Evolutionary conservation across 305 asterid genomes (phyloP).

Genomic region (Fraxinus sp.): DNA sequence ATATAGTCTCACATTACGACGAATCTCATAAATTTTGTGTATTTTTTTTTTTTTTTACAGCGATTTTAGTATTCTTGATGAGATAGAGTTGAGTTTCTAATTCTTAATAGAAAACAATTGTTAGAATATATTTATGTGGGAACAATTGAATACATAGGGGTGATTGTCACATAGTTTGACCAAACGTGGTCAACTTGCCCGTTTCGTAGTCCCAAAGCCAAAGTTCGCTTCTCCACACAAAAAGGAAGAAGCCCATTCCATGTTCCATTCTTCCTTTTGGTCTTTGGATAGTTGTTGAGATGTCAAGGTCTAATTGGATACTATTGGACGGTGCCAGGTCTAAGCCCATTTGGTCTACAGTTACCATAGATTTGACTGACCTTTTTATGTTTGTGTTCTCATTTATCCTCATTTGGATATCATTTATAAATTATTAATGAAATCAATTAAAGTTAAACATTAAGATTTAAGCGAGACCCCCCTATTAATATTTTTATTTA

Average conservation of each 20-base stretch:
- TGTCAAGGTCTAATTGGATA: conserved; percentile 21
- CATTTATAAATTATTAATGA: too few species aligned
- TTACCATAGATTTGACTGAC: neutral
- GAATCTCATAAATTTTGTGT: neutral
- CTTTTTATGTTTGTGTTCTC: neutral
- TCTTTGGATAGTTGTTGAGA: neutral
- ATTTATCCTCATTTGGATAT: neutral
- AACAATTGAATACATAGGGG: conserved; percentile 1
- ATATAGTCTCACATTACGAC: neutral
- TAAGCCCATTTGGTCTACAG: neutral
- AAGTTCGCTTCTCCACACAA: conserved; percentile 34
- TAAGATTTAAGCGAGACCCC: too few species aligned
- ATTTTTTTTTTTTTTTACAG: too few species aligned
- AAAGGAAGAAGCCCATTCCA: conserved; percentile 18
- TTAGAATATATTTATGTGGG: conserved; percentile 24
- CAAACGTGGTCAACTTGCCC: conserved; percentile 22
- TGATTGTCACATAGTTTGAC: conserved; percentile 23
- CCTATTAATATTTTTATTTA: too few species aligned
- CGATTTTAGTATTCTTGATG: neutral
- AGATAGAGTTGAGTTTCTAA: neutral
- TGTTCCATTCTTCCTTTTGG: conserved; percentile 24
- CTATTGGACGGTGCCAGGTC: neutral
- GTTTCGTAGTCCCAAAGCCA: conserved; percentile 18
- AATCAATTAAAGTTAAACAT: too few species aligned
- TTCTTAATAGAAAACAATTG: neutral